These are phyloP conservation scores for Rhododendron henanense DNA, from an alignment of 148 eudicot species.

Conservation along the genomic window DNA sequence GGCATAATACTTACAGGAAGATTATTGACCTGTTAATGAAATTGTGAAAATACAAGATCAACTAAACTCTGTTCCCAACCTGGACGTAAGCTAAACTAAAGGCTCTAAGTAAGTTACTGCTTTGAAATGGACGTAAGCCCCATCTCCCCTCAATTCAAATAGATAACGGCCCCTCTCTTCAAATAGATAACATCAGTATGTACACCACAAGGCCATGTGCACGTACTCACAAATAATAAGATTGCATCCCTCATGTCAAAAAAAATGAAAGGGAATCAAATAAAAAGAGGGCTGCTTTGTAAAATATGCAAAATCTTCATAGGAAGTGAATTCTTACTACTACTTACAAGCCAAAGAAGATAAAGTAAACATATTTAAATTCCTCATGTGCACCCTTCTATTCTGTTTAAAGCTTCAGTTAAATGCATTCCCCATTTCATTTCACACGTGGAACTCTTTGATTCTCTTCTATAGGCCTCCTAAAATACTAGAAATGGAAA, in stretches of 20 bases:
- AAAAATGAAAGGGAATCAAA: not conserved
- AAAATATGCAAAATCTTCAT: not conserved
- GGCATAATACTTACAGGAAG: conserved; percentile 71
- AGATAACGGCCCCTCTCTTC: not conserved
- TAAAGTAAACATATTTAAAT: not conserved
- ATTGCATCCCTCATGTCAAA: not conserved
- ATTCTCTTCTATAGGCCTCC: not conserved
- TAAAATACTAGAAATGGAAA: not conserved
- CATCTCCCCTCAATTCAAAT: not conserved
- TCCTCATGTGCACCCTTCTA: not conserved
- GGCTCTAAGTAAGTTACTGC: not conserved
- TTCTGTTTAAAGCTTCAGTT: not conserved
- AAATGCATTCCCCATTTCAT: not conserved
- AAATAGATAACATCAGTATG: not conserved
- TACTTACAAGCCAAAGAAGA: not conserved
- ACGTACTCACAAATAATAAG: not conserved
- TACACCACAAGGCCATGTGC: not conserved
- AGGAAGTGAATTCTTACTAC: not conserved
- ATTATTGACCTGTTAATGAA: conserved; percentile 51
- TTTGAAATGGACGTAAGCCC: not conserved
- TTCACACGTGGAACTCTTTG: not conserved
- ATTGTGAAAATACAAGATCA: conserved; percentile 19
- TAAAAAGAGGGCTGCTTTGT: not conserved
- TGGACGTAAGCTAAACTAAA: not conserved
- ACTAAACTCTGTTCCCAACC: not conserved